Conservation (phyloP, 805 yeast species). For the Ascoidea rubescens region DNA sequence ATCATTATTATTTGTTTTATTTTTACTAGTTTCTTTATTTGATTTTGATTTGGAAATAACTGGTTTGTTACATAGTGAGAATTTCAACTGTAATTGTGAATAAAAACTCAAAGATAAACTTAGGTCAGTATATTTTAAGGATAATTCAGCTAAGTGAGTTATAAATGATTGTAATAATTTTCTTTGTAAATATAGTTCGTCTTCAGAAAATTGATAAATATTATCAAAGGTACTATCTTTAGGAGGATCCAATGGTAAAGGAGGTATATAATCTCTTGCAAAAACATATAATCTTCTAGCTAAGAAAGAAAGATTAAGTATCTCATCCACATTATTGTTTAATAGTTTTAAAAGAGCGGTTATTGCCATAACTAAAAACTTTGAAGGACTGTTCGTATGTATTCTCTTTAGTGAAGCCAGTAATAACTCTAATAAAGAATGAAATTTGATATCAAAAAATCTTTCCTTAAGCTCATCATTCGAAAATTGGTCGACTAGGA, state of each 20-base stretch:
- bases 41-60: background rate
- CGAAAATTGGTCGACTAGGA: slow-evolving; percentile 4
- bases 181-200: slow-evolving; percentile 51
- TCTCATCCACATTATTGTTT: slow-evolving; percentile 23
- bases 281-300: slow-evolving; percentile 53
- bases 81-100: background rate
- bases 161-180: slow-evolving; percentile 49
- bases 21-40: background rate
- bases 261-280: slow-evolving; percentile 41
- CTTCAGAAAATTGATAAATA: slow-evolving; percentile 27
- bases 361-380: slow-evolving; percentile 58
- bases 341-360: slow-evolving; percentile 42
- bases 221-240: slow-evolving; percentile 20
- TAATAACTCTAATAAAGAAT: slow-evolving; percentile 53
- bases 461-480: slow-evolving; percentile 6
- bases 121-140: slow-evolving; percentile 17
- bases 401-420: slow-evolving; percentile 44
- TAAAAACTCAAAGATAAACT: slow-evolving; percentile 19
- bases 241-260: slow-evolving; percentile 25
- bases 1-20: background rate
- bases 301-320: slow-evolving; percentile 25
- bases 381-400: slow-evolving; percentile 62
- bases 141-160: slow-evolving; percentile 33
- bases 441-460: slow-evolving; percentile 42
- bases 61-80: slow-evolving; percentile 3